Conservation (phyloP, 2,329 filamentous ascomycete genomes). For the Massarina eburnea region DNA sequence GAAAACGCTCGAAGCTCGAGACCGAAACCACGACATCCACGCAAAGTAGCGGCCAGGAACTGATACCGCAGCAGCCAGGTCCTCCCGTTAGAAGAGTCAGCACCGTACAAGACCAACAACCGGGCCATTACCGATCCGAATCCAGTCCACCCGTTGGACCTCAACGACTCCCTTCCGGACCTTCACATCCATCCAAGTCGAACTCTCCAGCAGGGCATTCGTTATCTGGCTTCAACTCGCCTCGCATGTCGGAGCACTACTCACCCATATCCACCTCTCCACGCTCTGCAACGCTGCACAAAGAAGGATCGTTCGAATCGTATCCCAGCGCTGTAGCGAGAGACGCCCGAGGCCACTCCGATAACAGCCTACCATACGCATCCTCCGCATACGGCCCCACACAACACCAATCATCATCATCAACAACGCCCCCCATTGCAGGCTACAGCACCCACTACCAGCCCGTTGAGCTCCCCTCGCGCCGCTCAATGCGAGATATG, state of each 20-base stretch:
- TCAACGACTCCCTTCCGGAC: conserved; percentile 26
- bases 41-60: conserved; percentile 33
- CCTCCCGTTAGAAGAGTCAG: conserved; percentile 28
- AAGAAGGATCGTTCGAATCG: conserved; percentile 29
- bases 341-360: conserved; percentile 22
- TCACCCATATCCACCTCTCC: conserved; percentile 40
- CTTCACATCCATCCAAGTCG: conserved; percentile 31
- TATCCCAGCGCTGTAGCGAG: conserved; percentile 18
- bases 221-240: conserved; percentile 37
- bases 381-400: conserved; percentile 18
- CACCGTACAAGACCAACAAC: conserved; percentile 25
- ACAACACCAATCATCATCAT: conserved; percentile 16
- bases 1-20: conserved; percentile 49
- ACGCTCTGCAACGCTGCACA: conserved; percentile 26
- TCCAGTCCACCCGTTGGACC: conserved; percentile 30
- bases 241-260: conserved; percentile 34
- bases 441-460: conserved; percentile 24
- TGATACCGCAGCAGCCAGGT: conserved; percentile 2
- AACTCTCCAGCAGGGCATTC: conserved; percentile 36
- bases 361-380: conserved; percentile 20
- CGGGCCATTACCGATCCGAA: conserved; percentile 23
- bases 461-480: conserved; percentile 31
- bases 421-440: conserved; percentile 22
- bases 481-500: conserved; percentile 33
- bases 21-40: conserved; percentile 38